These are phyloP conservation scores for Hanseniaspora mollemarum DNA, from an alignment of 805 yeast genomes.

Conservation along the genomic window DNA sequence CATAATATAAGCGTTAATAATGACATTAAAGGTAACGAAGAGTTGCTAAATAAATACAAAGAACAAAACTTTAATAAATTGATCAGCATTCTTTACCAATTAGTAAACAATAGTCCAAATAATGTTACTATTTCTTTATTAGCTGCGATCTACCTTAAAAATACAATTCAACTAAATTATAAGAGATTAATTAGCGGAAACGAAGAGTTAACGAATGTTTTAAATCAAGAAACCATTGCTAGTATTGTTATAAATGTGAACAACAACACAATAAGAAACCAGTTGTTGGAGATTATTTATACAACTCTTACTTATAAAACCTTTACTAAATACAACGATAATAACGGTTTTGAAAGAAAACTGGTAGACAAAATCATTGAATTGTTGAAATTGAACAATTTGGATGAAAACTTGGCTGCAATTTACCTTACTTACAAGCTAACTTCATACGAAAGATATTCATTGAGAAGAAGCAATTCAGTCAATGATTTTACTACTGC, in stretches of 20 bases:
- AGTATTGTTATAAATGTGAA: conserved; percentile 34
- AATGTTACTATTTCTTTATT: not conserved
- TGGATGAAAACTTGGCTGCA: conserved; percentile 6
- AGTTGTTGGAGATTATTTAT: conserved; percentile 7
- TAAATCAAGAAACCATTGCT: not conserved
- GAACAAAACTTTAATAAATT: conserved; percentile 4
- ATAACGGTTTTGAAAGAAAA: not conserved
- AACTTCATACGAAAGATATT: conserved; percentile 11
- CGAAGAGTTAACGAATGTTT: not conserved
- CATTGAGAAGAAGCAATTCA: not conserved
- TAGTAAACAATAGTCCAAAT: conserved; percentile 7
- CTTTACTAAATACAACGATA: not conserved
- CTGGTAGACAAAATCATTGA: conserved; percentile 2
- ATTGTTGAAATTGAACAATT: not conserved
- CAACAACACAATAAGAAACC: conserved; percentile 13
- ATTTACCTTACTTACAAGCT: conserved; percentile 13
- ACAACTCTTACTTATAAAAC: conserved; percentile 4
- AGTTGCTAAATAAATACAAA: conserved; percentile 1
- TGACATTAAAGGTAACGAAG: conserved; percentile 11
- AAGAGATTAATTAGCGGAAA: conserved; percentile 1
- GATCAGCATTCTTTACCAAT: conserved; percentile 4
- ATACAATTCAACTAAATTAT: conserved; percentile 39
- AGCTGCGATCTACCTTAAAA: conserved; percentile 47
- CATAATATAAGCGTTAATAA: conserved; percentile 13
- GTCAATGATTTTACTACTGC: not conserved